These are phyloP conservation scores for Termitomyces sp. DNA, from an alignment of 768 basidiomycete species.

Conservation along the genomic window DNA sequence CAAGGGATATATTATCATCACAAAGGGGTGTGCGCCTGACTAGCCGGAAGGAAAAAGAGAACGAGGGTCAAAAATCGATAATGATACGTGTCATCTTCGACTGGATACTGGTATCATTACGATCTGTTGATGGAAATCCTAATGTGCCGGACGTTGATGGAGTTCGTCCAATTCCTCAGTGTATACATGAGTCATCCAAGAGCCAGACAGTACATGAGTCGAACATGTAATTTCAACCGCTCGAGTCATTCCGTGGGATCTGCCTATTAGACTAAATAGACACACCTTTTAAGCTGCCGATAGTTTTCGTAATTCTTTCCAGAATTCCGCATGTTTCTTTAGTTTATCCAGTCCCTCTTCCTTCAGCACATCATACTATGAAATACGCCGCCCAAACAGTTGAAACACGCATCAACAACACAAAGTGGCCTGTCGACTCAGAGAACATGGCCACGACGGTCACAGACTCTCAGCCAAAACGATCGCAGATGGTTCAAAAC, in stretches of 20 bases:
- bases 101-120: no score
- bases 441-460: neutral
- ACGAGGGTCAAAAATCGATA: no score
- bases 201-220: no score
- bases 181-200: no score
- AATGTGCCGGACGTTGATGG: no score
- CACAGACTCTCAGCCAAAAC: neutral
- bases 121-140: no score
- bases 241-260: neutral
- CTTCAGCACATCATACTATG: neutral
- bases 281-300: neutral
- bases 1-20: no score
- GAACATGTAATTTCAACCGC: no score
- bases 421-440: neutral
- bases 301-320: neutral
- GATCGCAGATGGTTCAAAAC: neutral
- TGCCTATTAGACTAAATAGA: neutral
- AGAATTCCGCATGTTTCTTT: neutral
- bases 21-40: no score
- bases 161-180: no score
- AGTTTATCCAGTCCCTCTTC: neutral
- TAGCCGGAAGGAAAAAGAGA: no score
- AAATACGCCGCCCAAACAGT: constrained; percentile 1
- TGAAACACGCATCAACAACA: neutral
- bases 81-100: no score